Conservation (phyloP, 2,329 filamentous ascomycete species). For the Truncatella angustata region DNA sequence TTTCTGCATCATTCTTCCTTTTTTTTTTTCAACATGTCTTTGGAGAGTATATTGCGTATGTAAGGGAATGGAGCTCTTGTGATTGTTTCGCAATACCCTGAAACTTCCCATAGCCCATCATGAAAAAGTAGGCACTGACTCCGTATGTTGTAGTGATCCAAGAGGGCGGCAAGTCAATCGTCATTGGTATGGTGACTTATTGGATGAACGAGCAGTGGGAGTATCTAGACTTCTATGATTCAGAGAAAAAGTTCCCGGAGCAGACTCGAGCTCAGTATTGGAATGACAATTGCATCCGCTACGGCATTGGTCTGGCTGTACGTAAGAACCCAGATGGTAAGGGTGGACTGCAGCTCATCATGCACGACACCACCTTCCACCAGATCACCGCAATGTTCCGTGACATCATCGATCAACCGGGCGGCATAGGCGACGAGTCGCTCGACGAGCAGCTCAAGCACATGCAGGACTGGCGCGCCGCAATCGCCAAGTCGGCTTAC, state of each 20-base stretch:
- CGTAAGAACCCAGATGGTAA: not conserved
- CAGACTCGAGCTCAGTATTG: not conserved
- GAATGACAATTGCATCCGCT: constrained; percentile 1
- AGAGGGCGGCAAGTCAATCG: not conserved
- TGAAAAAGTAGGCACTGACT: too few species aligned
- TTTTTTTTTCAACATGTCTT: too few species aligned
- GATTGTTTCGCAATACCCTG: too few species aligned
- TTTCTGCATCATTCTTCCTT: too few species aligned
- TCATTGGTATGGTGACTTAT: constrained; percentile 4
- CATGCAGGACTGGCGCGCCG: constrained; percentile 3
- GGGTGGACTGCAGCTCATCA: not conserved
- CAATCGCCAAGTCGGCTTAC: not conserved
- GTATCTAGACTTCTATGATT: not conserved
- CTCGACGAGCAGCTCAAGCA: not conserved
- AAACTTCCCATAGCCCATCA: too few species aligned
- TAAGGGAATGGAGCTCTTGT: too few species aligned
- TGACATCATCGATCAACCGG: not conserved
- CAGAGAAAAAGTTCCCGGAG: not conserved
- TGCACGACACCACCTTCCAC: too few species aligned
- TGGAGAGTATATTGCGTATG: too few species aligned
- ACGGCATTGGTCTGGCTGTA: constrained; percentile 5
- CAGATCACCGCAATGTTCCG: too few species aligned
- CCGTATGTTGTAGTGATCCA: not conserved
- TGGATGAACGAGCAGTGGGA: not conserved
- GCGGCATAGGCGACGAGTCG: not conserved